phyloP scores from a whole-genome alignment of 495 filamentous ascomycete genomes.

The Lichenothelia convexa region DNA sequence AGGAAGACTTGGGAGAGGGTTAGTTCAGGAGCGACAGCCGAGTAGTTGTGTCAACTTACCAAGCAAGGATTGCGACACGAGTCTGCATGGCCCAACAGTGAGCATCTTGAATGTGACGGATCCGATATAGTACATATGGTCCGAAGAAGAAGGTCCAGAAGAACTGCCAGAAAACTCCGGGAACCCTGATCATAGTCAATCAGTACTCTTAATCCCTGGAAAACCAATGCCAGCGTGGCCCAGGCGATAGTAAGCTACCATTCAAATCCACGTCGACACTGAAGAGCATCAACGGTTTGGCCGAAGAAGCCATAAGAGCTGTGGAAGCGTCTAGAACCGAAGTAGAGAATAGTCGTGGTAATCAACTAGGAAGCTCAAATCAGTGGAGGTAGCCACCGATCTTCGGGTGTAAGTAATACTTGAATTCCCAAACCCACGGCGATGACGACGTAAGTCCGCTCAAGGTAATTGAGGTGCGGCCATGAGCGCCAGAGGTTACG shows the following conservation, averaged over 20 bases:
- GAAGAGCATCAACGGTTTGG: slow-evolving; percentile 17
- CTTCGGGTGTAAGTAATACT: neutral
- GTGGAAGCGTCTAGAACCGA: slow-evolving; percentile 50
- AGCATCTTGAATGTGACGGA: slow-evolving; percentile 17
- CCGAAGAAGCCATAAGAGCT: slow-evolving; percentile 32
- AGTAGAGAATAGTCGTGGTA: slow-evolving; percentile 40
- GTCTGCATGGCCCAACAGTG: slow-evolving; percentile 21
- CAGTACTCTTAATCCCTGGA: too few relatives aligned
- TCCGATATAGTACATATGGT: slow-evolving; percentile 19
- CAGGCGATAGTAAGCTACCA: slow-evolving; percentile 8
- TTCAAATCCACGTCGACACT: slow-evolving; percentile 18
- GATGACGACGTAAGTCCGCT: slow-evolving; percentile 1
- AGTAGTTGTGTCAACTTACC: slow-evolving; percentile 6
- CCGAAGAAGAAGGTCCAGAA: slow-evolving; percentile 18
- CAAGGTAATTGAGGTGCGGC: neutral
- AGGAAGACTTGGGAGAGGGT: slow-evolving; percentile 5
- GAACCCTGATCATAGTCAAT: slow-evolving; percentile 15
- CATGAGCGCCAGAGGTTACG: neutral
- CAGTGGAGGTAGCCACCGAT: too few relatives aligned
- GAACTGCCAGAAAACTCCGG: slow-evolving; percentile 17
- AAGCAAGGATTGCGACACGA: slow-evolving; percentile 14
- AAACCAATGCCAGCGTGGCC: neutral
- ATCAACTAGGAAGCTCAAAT: slow-evolving; percentile 28
- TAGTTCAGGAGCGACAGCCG: neutral
- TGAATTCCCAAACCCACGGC: neutral